Percentiles rank a stretch among this genome's conserved stretches.
phyloP scores from a whole-genome alignment of 2,329 filamentous ascomycete species.

The Aspergillus caelatus region DNA sequence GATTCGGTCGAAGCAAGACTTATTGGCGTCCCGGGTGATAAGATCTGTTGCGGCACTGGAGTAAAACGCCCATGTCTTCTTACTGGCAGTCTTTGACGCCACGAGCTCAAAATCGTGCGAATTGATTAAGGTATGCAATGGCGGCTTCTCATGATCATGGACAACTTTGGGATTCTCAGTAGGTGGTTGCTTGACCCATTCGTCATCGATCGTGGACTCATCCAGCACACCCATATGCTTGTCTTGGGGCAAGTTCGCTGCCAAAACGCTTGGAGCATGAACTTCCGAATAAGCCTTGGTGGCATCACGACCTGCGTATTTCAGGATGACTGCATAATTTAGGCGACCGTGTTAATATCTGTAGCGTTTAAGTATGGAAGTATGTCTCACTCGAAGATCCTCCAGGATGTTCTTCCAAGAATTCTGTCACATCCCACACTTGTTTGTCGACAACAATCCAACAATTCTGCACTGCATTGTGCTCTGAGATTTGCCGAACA shows the following conservation, averaged over 20 bases:
- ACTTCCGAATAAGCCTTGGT: constrained; percentile 49
- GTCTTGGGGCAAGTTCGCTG: constrained; percentile 44
- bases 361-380: background rate
- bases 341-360: background rate
- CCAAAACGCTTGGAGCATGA: constrained; percentile 52
- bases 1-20: constrained; percentile 57
- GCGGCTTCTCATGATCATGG: constrained; percentile 48
- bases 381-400: constrained; percentile 54
- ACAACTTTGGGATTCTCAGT: constrained; percentile 31
- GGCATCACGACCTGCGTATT: constrained; percentile 50
- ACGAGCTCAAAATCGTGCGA: constrained; percentile 63
- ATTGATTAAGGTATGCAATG: constrained; percentile 59
- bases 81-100: constrained; percentile 57
- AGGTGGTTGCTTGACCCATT: constrained; percentile 50
- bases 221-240: constrained; percentile 56
- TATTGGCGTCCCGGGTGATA: constrained; percentile 61
- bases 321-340: constrained; percentile 42
- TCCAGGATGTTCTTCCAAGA: constrained; percentile 66
- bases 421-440: constrained; percentile 69
- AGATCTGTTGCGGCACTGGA: constrained; percentile 67
- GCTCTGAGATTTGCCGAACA: constrained; percentile 49
- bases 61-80: constrained; percentile 72
- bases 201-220: constrained; percentile 50
- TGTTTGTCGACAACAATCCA: constrained; percentile 71
- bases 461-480: constrained; percentile 54